Evolutionary conservation across 306 rosid species (phyloP), one percentile per base, ranked within the genome.

Genomic region (Trifolium subterraneum): DNA sequence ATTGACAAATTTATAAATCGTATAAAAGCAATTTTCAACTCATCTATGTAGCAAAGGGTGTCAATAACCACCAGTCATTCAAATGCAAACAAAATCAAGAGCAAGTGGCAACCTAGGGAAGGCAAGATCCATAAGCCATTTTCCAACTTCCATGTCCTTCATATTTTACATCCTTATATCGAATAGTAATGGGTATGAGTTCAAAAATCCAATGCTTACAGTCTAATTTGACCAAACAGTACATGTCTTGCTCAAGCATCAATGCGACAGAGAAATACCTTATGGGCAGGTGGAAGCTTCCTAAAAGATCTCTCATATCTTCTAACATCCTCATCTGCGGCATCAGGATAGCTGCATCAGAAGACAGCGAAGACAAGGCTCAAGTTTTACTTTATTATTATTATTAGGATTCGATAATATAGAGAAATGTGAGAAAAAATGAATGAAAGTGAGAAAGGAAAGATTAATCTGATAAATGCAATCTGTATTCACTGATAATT

Each of bases 311-410:
- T 84, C 80, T 94, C 99, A 47, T 83, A 88, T 86, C 99, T 81
- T 76, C 78, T 90, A 78, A 94, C 88, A 76, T 94, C 99, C 74
- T 86, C 94, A 20, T 91, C 97, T 8, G 97, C 85, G 41, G 99
- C 95, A 78, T 94, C 96, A 16, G 97, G 96, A 79, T 94, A 94
- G 81, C 99, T 91, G 80, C 68, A 82, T 10, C 65, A 62, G 20
- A 80, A 85, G 35, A 42, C 54, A 61, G 42, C 13, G 56, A 78
- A 64, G 45, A 63, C 59, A 71, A 33, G 8, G 13, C 63, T 47
- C 29, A 12, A 66, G 20, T 48, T 29, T 75, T 65, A 73, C 72
- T 56, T 51, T 11, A 41, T 29, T 11, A 42, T 29, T 11, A 42
- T 22, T 11, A 42, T 22, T 66, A 66, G 39, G 71, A 44, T 8